Evolutionary conservation across 1,284 basidiomycete species (phyloP), one percentile per base, ranked within the genome.

Genomic region (Cryptococcus depauperatus): DNA sequence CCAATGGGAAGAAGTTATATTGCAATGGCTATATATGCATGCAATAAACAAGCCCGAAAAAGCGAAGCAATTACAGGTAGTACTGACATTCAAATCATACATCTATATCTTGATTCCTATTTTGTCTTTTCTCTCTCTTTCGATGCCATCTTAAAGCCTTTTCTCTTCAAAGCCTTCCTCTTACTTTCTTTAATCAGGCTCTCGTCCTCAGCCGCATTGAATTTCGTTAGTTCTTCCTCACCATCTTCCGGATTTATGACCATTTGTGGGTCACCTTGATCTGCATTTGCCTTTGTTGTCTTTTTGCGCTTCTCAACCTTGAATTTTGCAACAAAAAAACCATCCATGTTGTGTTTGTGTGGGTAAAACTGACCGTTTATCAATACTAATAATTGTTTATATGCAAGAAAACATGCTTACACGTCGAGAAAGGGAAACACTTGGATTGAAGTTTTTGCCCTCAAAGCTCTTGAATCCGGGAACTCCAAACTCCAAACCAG

Each of bases 251-350:
- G n/a, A 45, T 59, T 58, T 37, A 60, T 34, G 40, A 52, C 51
- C 54, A 59, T 53, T 29, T 48, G 54, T 3, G 60, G 61, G 22
- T 72, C 75, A 16, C 66, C 68, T 23, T 64, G 55, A 3, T 38
- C 47, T 23, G 28, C 51, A 7, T 56, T 46, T 16, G 58, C 56
- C 44, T 59, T 63, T 41, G 61, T 64, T 43, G 57, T 64, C 73
- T 87, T 91, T 41, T 72, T 66, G 50, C 82, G 78, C 70, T 80
- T 85, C 65, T 82, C 84, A 19, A 98, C 83, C 72, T 90, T 95
- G 77, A 99, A 87, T 73, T 98, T 98, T 55, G 93, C 92, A 45
- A 98, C 91, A 69, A 82, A 99, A 77, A 99, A 99, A 2, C 95
- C 95, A 70, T 99, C 95, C 86, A 98, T 70, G 58, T 71, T 71